A percentile compares a stretch with the other conserved stretches of the same genome.
Evolutionary conservation across 2,329 filamentous ascomycete genomes (phyloP).

Genomic region (Colletotrichum siamense): DNA sequence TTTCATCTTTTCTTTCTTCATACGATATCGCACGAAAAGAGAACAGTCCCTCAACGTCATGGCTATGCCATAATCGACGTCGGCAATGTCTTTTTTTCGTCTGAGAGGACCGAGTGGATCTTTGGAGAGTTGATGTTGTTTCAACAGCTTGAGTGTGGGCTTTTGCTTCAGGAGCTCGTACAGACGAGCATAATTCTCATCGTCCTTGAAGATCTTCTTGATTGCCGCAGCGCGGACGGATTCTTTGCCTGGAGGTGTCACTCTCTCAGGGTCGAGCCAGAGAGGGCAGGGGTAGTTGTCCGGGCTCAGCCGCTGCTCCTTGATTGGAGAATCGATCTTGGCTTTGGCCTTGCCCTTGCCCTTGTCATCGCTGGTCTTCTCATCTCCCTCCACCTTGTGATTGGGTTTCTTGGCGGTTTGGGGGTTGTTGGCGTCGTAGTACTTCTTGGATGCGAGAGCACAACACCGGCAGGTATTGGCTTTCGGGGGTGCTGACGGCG

Average conservation of each 20-base stretch:
- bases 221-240: neutral
- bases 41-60: constrained; percentile 87
- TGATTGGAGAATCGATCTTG: neutral
- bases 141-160: neutral
- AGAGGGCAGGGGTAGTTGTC: constrained; percentile 19
- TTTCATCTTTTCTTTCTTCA: neutral
- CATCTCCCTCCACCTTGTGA: neutral
- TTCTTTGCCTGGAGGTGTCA: neutral
- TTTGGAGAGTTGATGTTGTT: constrained; percentile 39
- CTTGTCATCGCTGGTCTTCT: constrained; percentile 11
- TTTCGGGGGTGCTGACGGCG: constrained; percentile 68
- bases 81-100: constrained; percentile 35
- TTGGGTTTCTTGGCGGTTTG: neutral
- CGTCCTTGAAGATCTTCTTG: neutral
- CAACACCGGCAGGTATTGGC: constrained; percentile 78
- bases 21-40: constrained; percentile 63
- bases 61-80: constrained; percentile 65
- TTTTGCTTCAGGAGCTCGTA: neutral
- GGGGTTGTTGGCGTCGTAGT: constrained; percentile 14
- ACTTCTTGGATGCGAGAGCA: constrained; percentile 57
- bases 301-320: constrained; percentile 2
- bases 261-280: constrained; percentile 11
- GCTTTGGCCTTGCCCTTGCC: constrained; percentile 13
- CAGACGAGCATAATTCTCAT: neutral
- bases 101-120: constrained; percentile 51